phyloP scores from a whole-genome alignment of 371 early-diverging fungal genomes.

The Rhizopus delemar region DNA sequence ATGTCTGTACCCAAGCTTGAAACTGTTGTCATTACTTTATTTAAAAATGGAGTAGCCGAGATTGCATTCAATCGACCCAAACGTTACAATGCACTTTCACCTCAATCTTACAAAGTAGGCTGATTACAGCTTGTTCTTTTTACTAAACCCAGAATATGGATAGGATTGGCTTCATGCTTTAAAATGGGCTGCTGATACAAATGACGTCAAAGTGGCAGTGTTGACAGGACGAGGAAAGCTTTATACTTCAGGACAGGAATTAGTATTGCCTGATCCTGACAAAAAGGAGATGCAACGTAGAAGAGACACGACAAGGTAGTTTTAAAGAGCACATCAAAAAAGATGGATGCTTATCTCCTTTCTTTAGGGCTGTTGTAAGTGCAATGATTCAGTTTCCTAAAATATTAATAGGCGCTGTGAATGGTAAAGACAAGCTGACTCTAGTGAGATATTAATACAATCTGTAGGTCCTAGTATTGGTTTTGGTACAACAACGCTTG shows the following conservation, averaged over 20 bases:
- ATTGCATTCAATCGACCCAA: slow-evolving; percentile 72
- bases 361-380: slow-evolving; percentile 47
- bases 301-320: slow-evolving; percentile 27
- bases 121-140: too few species aligned
- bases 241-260: slow-evolving; percentile 70
- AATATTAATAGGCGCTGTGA: slow-evolving; percentile 70
- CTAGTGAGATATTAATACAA: not conserved
- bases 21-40: slow-evolving; percentile 52
- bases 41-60: slow-evolving; percentile 61
- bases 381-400: slow-evolving; percentile 70
- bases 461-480: slow-evolving; percentile 66
- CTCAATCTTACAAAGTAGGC: slow-evolving; percentile 56
- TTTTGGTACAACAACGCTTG: slow-evolving; percentile 69
- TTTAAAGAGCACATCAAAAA: not conserved
- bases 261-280: slow-evolving; percentile 38
- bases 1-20: slow-evolving; percentile 46
- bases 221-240: slow-evolving; percentile 71
- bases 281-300: slow-evolving; percentile 32
- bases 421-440: slow-evolving; percentile 44
- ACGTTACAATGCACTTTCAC: slow-evolving; percentile 65
- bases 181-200: slow-evolving; percentile 51
- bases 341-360: not conserved
- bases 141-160: not conserved
- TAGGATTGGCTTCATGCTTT: slow-evolving; percentile 67
- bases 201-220: slow-evolving; percentile 60